Evolutionary conservation across 2,329 filamentous ascomycete genomes (phyloP), one percentile per base, ranked within the genome.

Genomic region (Phyllosticta citrichinensis): DNA sequence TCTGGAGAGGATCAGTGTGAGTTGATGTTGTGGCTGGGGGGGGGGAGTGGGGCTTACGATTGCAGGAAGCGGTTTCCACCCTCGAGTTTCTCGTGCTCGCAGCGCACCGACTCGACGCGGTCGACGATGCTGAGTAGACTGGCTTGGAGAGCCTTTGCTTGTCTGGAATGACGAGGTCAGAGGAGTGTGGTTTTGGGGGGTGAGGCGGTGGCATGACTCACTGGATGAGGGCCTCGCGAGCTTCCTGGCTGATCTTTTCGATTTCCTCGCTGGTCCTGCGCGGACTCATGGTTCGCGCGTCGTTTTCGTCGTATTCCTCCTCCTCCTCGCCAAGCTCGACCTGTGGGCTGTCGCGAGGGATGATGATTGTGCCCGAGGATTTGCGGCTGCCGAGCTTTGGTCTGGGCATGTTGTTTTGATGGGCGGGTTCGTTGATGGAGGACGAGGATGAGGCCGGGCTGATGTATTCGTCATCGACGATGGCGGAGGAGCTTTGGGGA

Each of bases 41-140:
- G 47, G 19, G 17, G 17, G 33, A 52, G 35, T 14, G 17, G 24
- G 60, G 76, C 77, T 60, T 69, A 80, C 78, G 78, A 80, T 75
- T 97, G 93, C 55, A 99, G 77, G 71, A 97, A 97, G 70, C 91
- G 93, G 81, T 99, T 99, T 74, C 97, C 92, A 74, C 83, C 94
- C 75, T 97, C 92, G 60, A 99, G 85, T 76, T 96, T 97, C 77
- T 97, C 91, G 71, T 99, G 92, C 71, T 97, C 93, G 67, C 89
- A 87, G 74, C 91, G 90, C 65, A 97, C 92, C 30, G 90, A 89
- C 71, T 99, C 94, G 72, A 97, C 95, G 57, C 91, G 88, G 75
- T 96, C 90, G 66, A 96, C 91, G 52, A 97, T 88, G 64, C 88
- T 89, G 64, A 95, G 81, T 35, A 99, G 84, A 27, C 91, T 96